phyloP scores from a whole-genome alignment of 129 eudicot species.

The Saposhnikovia divaricata region DNA sequence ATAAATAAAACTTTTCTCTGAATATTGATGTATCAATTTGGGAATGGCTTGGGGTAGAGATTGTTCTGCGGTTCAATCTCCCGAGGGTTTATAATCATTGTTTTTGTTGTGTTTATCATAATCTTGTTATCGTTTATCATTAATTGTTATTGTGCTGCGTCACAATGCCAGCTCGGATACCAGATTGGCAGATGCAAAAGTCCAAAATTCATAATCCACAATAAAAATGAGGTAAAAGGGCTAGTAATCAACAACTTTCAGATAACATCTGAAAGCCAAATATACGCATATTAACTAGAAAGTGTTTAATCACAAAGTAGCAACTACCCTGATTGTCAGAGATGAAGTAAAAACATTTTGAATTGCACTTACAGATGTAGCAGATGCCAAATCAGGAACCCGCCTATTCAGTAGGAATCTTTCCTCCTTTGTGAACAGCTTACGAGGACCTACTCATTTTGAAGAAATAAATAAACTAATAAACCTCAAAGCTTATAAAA shows the following conservation, averaged over 20 bases:
- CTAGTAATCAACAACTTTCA: not conserved
- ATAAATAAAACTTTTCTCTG: no score
- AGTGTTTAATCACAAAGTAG: not conserved
- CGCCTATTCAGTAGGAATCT: slow-evolving; percentile 69
- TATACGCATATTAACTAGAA: not conserved
- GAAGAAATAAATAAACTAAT: slow-evolving; percentile 1
- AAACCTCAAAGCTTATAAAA: slow-evolving; percentile 4
- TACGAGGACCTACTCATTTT: slow-evolving; percentile 58
- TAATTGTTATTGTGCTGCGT: no score
- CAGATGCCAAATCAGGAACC: slow-evolving; percentile 64
- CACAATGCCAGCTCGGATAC: not conserved
- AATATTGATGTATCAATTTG: no score
- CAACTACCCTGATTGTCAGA: not conserved
- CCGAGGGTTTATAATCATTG: no score
- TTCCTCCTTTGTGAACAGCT: slow-evolving; percentile 83
- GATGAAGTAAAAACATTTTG: not conserved
- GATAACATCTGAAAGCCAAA: not conserved
- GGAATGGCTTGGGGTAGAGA: no score
- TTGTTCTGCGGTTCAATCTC: no score
- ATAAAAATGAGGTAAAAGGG: not conserved
- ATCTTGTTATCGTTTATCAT: no score
- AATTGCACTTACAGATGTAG: slow-evolving; percentile 73
- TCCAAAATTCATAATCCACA: not conserved
- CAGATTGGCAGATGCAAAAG: not conserved
- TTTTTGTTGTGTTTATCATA: no score